Percentiles rank a stretch among this genome's conserved stretches.
phyloP scores from a whole-genome alignment of 495 filamentous ascomycete species.

The Aspergillus steynii region DNA sequence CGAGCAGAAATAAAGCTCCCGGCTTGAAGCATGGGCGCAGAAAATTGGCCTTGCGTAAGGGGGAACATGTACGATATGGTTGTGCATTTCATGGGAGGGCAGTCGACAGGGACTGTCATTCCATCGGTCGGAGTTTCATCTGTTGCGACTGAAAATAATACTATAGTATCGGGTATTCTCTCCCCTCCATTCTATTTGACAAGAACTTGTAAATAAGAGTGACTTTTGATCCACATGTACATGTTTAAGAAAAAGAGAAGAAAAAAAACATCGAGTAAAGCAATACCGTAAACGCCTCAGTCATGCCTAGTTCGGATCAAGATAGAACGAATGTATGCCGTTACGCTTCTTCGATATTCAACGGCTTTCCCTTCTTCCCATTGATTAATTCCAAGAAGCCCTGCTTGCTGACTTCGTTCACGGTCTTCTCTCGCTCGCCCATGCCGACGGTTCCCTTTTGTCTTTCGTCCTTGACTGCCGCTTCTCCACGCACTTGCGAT shows the following conservation, averaged over 20 bases:
- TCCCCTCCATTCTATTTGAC: constrained; percentile 23
- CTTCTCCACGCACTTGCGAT: constrained; percentile 80
- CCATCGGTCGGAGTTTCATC: neutral
- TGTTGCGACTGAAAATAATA: constrained; percentile 6
- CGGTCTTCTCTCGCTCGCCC: constrained; percentile 72
- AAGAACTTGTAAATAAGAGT: constrained; percentile 19
- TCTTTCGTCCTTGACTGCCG: constrained; percentile 67
- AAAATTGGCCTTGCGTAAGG: neutral
- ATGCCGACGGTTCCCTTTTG: constrained; percentile 74
- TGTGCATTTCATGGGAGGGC: neutral
- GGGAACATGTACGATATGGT: neutral
- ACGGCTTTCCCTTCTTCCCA: constrained; percentile 52
- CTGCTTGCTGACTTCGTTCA: constrained; percentile 94
- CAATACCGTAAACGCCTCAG: constrained; percentile 20
- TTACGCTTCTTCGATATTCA: constrained; percentile 53
- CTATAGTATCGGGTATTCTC: constrained; percentile 23
- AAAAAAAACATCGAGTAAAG: constrained; percentile 23
- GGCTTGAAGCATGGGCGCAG: neutral
- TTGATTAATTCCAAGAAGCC: constrained; percentile 90
- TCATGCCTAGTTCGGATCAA: constrained; percentile 37
- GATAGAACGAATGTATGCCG: constrained; percentile 9
- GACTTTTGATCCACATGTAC: constrained; percentile 23
- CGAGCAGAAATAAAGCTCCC: constrained; percentile 28
- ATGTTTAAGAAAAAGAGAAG: constrained; percentile 15
- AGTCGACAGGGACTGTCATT: neutral